Percentiles rank a stretch among this genome's conserved stretches.
Evolutionary conservation across 805 yeast species (phyloP).

Genomic region (Saturnispora kantuleensis): DNA sequence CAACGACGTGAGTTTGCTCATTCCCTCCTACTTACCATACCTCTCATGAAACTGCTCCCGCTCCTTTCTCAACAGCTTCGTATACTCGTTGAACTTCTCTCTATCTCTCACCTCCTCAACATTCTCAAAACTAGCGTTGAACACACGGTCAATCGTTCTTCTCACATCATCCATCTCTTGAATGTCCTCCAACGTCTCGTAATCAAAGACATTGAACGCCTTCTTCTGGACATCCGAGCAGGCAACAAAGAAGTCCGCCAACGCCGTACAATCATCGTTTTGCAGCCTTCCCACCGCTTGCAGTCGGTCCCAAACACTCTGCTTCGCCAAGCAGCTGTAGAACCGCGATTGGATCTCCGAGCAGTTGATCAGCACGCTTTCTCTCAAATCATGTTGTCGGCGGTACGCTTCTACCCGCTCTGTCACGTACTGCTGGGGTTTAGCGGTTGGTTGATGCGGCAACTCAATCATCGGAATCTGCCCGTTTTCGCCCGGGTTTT

Average conservation of each 20-base stretch:
- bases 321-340: conserved; percentile 20
- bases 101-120: conserved; percentile 22
- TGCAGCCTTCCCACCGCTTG: conserved; percentile 12
- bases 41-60: conserved; percentile 23
- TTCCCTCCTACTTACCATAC: conserved; percentile 17
- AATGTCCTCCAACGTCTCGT: conserved; percentile 20
- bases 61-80: conserved; percentile 20
- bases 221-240: conserved; percentile 25
- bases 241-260: conserved; percentile 23
- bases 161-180: conserved; percentile 23
- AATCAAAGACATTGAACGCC: conserved; percentile 26
- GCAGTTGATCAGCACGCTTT: conserved; percentile 26
- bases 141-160: conserved; percentile 21
- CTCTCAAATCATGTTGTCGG: conserved; percentile 20
- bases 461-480: neutral
- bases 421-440: conserved; percentile 7
- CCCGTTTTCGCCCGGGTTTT: conserved; percentile 2
- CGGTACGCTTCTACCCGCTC: conserved; percentile 21
- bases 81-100: conserved; percentile 16
- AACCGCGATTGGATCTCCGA: conserved; percentile 25
- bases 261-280: conserved; percentile 18
- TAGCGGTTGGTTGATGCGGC: conserved; percentile 6
- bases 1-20: neutral
- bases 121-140: conserved; percentile 20
- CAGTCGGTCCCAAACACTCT: conserved; percentile 14